These are phyloP conservation scores for Colletotrichum sp. DNA, from an alignment of 2,329 filamentous ascomycete genomes.

Conservation along the genomic window DNA sequence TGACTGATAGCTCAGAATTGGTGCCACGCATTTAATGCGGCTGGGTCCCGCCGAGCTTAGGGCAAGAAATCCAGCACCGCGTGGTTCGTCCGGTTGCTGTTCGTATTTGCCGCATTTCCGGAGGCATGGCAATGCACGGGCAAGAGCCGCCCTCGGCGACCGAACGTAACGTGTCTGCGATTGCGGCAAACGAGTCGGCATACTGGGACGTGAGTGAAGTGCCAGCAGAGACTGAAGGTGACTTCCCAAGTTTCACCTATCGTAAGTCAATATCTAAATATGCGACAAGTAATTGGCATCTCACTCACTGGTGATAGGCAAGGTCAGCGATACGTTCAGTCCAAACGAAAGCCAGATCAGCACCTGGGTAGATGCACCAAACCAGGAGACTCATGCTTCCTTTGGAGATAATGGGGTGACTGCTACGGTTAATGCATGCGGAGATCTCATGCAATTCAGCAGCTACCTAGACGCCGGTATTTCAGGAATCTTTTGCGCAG, in stretches of 20 bases:
- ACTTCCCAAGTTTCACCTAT: not conserved
- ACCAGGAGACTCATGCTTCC: not conserved
- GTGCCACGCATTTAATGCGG: not conserved
- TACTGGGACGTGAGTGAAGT: not conserved
- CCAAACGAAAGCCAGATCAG: not conserved
- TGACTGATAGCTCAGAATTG: rapidly evolving
- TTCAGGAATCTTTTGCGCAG: not conserved
- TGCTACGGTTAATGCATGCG: not conserved
- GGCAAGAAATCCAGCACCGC: not conserved
- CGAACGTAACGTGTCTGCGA: not conserved
- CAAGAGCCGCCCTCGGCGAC: not conserved
- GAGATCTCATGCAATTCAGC: not conserved
- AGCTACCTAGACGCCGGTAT: not conserved
- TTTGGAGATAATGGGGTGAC: not conserved
- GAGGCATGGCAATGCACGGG: not conserved
- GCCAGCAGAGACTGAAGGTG: rapidly evolving
- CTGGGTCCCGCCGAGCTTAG: not conserved
- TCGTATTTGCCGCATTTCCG: not conserved
- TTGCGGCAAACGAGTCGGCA: rapidly evolving
- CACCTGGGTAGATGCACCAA: not conserved
- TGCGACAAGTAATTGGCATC: not conserved
- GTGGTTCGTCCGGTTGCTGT: not conserved
- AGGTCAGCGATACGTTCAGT: not conserved
- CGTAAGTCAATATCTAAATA: not conserved
- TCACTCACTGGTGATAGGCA: not conserved